These are phyloP conservation scores for Cladosporium sp. DNA, from an alignment of 2,329 filamentous ascomycete species.

Conservation along the genomic window DNA sequence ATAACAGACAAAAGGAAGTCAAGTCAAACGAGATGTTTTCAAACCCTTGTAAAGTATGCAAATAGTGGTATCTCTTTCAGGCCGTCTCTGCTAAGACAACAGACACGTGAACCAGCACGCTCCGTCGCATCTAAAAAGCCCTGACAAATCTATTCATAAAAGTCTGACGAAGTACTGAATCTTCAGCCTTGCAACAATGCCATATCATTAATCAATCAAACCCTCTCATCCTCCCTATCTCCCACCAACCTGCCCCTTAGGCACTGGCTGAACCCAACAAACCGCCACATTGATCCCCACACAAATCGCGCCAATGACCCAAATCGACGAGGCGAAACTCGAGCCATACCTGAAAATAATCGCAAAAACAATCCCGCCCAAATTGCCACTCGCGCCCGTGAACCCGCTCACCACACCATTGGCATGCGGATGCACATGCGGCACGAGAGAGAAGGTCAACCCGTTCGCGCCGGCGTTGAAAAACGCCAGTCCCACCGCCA, in stretches of 20 bases:
- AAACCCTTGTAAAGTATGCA: no score
- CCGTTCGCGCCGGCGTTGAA: constrained; percentile 85
- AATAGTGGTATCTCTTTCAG: no score
- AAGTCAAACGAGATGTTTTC: no score
- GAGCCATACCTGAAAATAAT: constrained; percentile 74
- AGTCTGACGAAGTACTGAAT: no score
- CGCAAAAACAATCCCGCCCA: constrained; percentile 81
- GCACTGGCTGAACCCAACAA: constrained; percentile 58
- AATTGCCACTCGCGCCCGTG: constrained; percentile 74
- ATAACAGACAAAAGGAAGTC: no score
- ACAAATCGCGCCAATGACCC: constrained; percentile 76
- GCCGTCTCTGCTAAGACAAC: no score
- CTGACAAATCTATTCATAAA: no score
- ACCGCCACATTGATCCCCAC: constrained; percentile 66
- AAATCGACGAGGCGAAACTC: constrained; percentile 67
- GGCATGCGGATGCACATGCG: constrained; percentile 77
- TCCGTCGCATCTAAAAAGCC: no score
- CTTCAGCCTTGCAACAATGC: no score
- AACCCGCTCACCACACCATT: constrained; percentile 77
- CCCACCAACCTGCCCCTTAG: constrained; percentile 51
- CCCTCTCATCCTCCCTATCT: constrained; percentile 21
- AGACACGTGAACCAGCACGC: no score
- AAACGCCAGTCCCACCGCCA: constrained; percentile 71
- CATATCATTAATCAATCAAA: no score
- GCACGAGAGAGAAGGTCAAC: constrained; percentile 79